These are phyloP conservation scores for Spirogloea muscicola DNA, from an alignment of 139 green algal genomes.

Conservation along the genomic window DNA sequence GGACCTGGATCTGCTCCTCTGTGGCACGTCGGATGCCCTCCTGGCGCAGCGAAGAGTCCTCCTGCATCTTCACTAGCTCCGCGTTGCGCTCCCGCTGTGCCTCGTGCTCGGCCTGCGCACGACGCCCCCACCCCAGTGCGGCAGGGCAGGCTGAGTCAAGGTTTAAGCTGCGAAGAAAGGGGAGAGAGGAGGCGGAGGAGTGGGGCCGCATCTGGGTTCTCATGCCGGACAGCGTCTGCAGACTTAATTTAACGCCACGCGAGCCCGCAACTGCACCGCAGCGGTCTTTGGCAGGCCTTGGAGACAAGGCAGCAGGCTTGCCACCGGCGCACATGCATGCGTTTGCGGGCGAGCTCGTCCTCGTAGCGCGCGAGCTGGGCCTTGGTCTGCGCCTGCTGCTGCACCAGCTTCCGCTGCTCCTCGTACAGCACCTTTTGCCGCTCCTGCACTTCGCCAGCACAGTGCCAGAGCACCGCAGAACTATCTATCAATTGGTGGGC, in stretches of 20 bases:
- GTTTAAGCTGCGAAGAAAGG: too few relatives aligned
- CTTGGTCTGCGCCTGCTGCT: conserved; percentile 83
- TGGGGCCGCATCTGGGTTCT: too few relatives aligned
- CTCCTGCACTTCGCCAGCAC: conserved; percentile 60
- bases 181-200: too few relatives aligned
- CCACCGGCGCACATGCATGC: conserved; percentile 37
- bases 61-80: conserved; percentile 86
- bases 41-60: conserved; percentile 66
- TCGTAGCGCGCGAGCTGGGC: conserved; percentile 73
- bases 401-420: conserved; percentile 72
- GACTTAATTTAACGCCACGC: too few relatives aligned
- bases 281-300: too few relatives aligned
- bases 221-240: too few relatives aligned
- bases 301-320: too few relatives aligned
- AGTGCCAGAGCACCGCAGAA: too few relatives aligned
- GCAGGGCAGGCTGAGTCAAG: too few relatives aligned
- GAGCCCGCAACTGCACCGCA: too few relatives aligned
- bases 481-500: too few relatives aligned
- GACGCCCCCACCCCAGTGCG: too few relatives aligned
- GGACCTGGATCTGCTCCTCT: not conserved
- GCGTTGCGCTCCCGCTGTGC: conserved; percentile 71
- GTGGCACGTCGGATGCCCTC: conserved; percentile 59
- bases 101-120: conserved; percentile 69
- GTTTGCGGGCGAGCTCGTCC: conserved; percentile 55
- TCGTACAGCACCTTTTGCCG: conserved; percentile 69